Base-by-base conservation (phyloP, 164 flowering plant species). In the Saururus chinensis region DNA sequence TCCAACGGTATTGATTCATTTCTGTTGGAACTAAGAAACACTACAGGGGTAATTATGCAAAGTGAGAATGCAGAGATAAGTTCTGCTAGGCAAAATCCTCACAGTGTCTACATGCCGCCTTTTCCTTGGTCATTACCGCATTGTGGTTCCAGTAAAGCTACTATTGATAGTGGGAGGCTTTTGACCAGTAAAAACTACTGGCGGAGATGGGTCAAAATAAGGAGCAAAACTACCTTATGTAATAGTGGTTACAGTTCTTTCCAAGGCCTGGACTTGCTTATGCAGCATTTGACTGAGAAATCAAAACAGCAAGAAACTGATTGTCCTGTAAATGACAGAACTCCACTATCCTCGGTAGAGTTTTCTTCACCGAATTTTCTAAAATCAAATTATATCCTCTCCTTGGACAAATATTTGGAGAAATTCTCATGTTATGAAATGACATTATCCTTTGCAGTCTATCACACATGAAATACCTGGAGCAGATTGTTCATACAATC, bases 121-220 rank as follows among this genome's bases (percentile, higher is more conserved):
- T 88, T 92, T 76, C 71, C 87, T 45, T 92, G 96, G 98, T 88
- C 98, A 40, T 78, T 84, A 63, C 51, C 74, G 61, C 81, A 62
- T 56, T 75, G 68, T 58, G 93, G 89, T 65, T 80, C 84, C 53
- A 71, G 53, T 56, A 88, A 79, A 75, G 55, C 76, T 62, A 76
- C 51, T 66, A 51, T 78, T 65, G 98, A 92, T 71, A 68, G 78
- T 22, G 72, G 66, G 48, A 89, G 84, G 72, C 52, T 76, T 59
- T 73, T 81, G 51, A 53, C 76, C 71, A 84, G 76, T 71, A 74
- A 72, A 53, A 65, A 76, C 19, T 82, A 85, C 74, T 90, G 71
- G 61, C 80, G 86, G 73, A 77, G 77, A 77, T 92, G 98, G 96
- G 73, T 62, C 49, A 83, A 76, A 75, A 74, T 86, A 53, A 78